Conservation (phyloP, 805 yeast species). For the Torulaspora delbrueckii region DNA sequence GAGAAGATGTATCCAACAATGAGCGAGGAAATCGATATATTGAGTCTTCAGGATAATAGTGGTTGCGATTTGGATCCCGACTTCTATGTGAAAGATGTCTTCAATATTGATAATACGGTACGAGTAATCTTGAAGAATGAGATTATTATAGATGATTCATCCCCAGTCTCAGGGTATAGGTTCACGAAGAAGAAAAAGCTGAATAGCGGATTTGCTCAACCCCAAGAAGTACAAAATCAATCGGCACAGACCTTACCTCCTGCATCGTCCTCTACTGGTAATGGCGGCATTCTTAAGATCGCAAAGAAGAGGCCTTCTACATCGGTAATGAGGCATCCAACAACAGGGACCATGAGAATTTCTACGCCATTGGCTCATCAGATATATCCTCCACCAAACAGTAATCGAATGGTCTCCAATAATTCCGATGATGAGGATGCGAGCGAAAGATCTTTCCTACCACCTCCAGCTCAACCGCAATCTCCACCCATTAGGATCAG, state of each 20-base stretch:
- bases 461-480: constrained; percentile 37
- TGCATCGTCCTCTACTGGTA: constrained; percentile 6
- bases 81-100: constrained; percentile 58
- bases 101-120: constrained; percentile 46
- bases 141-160: constrained; percentile 27
- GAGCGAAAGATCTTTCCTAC: constrained; percentile 34
- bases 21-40: constrained; percentile 49
- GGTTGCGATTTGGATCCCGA: constrained; percentile 80
- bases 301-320: constrained; percentile 24
- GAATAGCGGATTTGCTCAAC: constrained; percentile 19
- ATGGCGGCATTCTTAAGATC: constrained; percentile 19
- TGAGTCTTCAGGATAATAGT: constrained; percentile 60
- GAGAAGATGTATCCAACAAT: constrained; percentile 57
- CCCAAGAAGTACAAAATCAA: constrained; percentile 4
- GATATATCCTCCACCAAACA: constrained; percentile 34
- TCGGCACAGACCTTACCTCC: constrained; percentile 7
- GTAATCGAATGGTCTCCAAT: constrained; percentile 17
- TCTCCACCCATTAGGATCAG: constrained; percentile 38
- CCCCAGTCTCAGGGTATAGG: constrained; percentile 25
- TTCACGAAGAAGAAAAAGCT: constrained; percentile 25
- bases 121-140: constrained; percentile 44
- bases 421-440: constrained; percentile 32
- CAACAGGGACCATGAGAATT: constrained; percentile 24
- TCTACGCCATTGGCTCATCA: constrained; percentile 41
- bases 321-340: constrained; percentile 11